Conservation (phyloP, 1,284 basidiomycete species). For the Coniferiporia weirii region DNA sequence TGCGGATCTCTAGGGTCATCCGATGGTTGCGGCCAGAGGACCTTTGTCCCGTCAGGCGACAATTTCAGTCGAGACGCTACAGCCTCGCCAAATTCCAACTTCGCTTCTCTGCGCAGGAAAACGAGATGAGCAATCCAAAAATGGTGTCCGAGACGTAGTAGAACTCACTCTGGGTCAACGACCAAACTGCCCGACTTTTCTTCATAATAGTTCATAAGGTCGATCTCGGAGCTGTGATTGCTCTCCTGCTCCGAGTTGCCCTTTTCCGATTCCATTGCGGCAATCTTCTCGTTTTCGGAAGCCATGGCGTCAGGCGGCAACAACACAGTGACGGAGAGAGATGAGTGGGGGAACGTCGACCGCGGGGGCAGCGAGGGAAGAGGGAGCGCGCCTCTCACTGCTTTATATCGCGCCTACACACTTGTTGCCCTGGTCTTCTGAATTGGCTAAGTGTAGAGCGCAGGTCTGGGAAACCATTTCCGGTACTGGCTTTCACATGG, state of each 20-base stretch:
- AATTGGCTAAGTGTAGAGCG: no score
- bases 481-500: no score
- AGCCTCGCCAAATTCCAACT: conserved; percentile 44
- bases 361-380: background rate
- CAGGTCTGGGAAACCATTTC: background rate
- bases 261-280: conserved; percentile 5
- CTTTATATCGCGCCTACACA: background rate
- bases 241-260: conserved; percentile 6
- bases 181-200: conserved; percentile 53
- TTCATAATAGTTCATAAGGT: conserved; percentile 49
- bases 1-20: conserved; percentile 62
- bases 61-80: conserved; percentile 46
- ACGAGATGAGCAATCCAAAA: background rate
- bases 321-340: background rate
- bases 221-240: conserved; percentile 25
- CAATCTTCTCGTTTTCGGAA: background rate
- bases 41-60: conserved; percentile 41
- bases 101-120: conserved; percentile 42
- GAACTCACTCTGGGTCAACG: conserved; percentile 51
- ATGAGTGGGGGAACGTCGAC: background rate
- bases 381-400: background rate
- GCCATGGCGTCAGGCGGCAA: background rate
- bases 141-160: conserved; percentile 23
- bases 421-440: no score
- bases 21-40: conserved; percentile 59